Base-by-base conservation (phyloP, 2,329 filamentous ascomycete genomes). In the Ophiostoma sp. region DNA sequence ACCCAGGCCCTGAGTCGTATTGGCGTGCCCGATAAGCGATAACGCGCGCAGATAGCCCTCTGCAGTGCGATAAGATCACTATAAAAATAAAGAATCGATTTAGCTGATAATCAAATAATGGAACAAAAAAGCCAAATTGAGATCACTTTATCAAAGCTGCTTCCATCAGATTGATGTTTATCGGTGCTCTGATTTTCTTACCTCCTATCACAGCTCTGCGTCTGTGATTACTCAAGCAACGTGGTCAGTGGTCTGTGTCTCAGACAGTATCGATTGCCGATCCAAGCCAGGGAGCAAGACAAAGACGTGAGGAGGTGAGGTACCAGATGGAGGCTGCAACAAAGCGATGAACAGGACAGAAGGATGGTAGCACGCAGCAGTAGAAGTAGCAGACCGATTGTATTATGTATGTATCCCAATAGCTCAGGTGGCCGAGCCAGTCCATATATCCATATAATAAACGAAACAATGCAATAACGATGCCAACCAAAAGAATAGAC, bases 341-440 rank as follows among this genome's bases (percentile, higher is more conserved):
- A 47, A 12, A 47, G 49, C 49, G 27, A 18, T 55, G 49, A 55
- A 11, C 18, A 52, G 47, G 14, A 45, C 14, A 45, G 8, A 8
- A 45, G 42, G 42, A 49, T 16, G 16, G 2, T 14, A 49, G 45
- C 5, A 49, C 6, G 45, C 14, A 27, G 27, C 27, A 27, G 27
- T 27, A 27, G 27, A n/a, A 60, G 6, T 16, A 60, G 27, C 55
- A 40, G 38, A 60, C 1, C 14, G 27, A 62, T 7, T 62, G 6
- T 41, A 62, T 41, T 62, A 62, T 62, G 12, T 52, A 16, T 62
- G 36, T 62, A 41, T 62, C 58, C 58, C 38, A 62, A 62, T 38
- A 62, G 38, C 14, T 41, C 14, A 38, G 38, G 58, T 62, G 58
- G 7, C 58, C 58, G 6, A 62, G 38, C 9, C 27, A 27, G 27